Evolutionary conservation across 805 yeast species (phyloP).

Genomic region (Scheffersomyces ergatensis): DNA sequence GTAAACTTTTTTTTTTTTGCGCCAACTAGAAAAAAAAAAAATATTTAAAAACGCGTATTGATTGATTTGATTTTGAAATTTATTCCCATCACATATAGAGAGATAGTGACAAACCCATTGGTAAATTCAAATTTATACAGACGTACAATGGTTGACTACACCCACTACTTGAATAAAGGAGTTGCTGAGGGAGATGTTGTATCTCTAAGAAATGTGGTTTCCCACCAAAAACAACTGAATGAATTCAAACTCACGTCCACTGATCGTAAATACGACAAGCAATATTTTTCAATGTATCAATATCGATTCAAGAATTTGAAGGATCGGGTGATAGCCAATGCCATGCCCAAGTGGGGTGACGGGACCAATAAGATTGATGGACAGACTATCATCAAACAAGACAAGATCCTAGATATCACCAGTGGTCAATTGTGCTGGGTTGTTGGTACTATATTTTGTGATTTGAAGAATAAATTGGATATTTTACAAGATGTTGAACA

Average conservation of each 20-base stretch:
- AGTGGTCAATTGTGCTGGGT: constrained; percentile 72
- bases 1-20: neutral
- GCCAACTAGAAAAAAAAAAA: no score
- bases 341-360: constrained; percentile 53
- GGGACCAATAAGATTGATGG: constrained; percentile 35
- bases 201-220: neutral
- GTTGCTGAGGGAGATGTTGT: neutral
- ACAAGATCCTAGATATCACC: constrained; percentile 57
- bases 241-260: constrained; percentile 17
- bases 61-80: no score
- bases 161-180: neutral
- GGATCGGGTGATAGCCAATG: constrained; percentile 30
- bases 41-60: no score
- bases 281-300: constrained; percentile 44
- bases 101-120: no score
- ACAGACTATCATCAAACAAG: constrained; percentile 27
- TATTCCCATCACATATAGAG: no score
- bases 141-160: no score
- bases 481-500: constrained; percentile 77
- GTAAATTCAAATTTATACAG: no score
- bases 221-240: constrained; percentile 1
- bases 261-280: constrained; percentile 33
- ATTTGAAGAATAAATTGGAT: constrained; percentile 81
- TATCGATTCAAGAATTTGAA: constrained; percentile 32
- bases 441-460: constrained; percentile 82